Evolutionary conservation across 2,329 filamentous ascomycete species (phyloP), one percentile per base, ranked within the genome.

Genomic region (Cercospora janseana): DNA sequence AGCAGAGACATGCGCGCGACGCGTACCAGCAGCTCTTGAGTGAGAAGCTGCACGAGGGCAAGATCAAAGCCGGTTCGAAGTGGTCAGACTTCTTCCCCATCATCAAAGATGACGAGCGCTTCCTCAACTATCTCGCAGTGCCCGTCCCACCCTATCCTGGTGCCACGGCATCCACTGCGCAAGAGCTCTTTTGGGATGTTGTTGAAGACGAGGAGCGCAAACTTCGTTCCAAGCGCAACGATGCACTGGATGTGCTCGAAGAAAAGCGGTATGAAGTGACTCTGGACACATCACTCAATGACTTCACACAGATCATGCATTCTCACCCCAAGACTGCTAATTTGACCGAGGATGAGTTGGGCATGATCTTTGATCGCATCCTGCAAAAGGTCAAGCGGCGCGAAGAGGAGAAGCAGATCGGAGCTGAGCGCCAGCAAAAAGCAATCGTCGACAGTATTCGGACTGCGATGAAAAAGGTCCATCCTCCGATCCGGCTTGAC

Each of bases 171-270:
- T 65, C 61, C 49, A 62, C 58, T 4, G 88, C 93, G 10, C 79
- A 95, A 58, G 90, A 97, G 63, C 76, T 98, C 5, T 97, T 98
- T 74, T 96, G 92, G 89, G 93, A 98, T 67, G 76, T 91, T 40
- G 79, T 97, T 20, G 93, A 97, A 68, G 90, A 95, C 68, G 90
- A 97, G 69, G 92, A 98, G 65, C 83, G 87, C 29, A 63, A 63
- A 51, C 59, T 69, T 16, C 60, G 62, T 4, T 58, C 60, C 4
- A 61, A 63, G 48, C 60, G 64, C 15, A 64, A 64, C 29, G 54
- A 57, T 31, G 64, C 62, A 18, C 52, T 67, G 4, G 66, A 68
- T 35, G 63, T 66, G 10, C 53, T 68, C 15, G 66, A 67, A 87
- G 89, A 95, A 72, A 87, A 88, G 76, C 88, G 85, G 64, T 95